These are phyloP conservation scores for Zelopaecilomyces penicillatus DNA, from an alignment of 2,329 filamentous ascomycete species.

Conservation along the genomic window DNA sequence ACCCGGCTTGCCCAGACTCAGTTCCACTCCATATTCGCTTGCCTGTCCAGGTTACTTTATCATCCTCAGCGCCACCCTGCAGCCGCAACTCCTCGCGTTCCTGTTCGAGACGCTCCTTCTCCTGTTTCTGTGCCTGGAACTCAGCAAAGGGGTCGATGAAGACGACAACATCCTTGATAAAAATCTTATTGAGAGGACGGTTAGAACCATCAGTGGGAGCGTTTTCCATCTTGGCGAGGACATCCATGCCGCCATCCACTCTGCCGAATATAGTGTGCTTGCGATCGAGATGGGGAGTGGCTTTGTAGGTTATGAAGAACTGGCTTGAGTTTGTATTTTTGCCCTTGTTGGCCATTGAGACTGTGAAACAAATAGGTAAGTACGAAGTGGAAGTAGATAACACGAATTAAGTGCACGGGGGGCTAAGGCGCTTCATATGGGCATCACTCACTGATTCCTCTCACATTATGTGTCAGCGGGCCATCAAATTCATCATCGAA, in stretches of 20 bases:
- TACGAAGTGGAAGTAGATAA: neutral
- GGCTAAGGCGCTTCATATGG: too few relatives aligned
- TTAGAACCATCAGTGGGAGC: slow-evolving; percentile 67
- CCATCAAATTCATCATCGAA: slow-evolving; percentile 93
- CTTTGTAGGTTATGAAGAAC: slow-evolving; percentile 87
- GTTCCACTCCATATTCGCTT: slow-evolving; percentile 72
- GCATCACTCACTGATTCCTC: slow-evolving; percentile 51
- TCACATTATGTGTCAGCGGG: slow-evolving; percentile 69
- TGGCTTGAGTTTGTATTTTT: slow-evolving; percentile 96
- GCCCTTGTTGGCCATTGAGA: slow-evolving; percentile 95
- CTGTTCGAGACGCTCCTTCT: slow-evolving; percentile 50
- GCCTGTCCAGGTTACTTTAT: slow-evolving; percentile 90
- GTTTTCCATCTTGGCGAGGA: slow-evolving; percentile 68
- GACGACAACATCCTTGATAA: slow-evolving; percentile 74
- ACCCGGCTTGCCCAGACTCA: slow-evolving; percentile 38
- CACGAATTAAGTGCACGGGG: neutral
- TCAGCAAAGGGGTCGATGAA: slow-evolving; percentile 95
- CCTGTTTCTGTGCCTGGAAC: slow-evolving; percentile 67
- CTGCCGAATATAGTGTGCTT: slow-evolving; percentile 97
- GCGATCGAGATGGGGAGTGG: slow-evolving; percentile 75
- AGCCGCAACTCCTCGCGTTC: slow-evolving; percentile 53
- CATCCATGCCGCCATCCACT: slow-evolving; percentile 67
- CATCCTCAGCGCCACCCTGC: slow-evolving; percentile 72
- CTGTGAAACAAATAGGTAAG: slow-evolving; percentile 13
- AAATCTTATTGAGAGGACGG: slow-evolving; percentile 67